Base-by-base conservation (phyloP, 2,329 filamentous ascomycete species). In the Fusarium sp. region DNA sequence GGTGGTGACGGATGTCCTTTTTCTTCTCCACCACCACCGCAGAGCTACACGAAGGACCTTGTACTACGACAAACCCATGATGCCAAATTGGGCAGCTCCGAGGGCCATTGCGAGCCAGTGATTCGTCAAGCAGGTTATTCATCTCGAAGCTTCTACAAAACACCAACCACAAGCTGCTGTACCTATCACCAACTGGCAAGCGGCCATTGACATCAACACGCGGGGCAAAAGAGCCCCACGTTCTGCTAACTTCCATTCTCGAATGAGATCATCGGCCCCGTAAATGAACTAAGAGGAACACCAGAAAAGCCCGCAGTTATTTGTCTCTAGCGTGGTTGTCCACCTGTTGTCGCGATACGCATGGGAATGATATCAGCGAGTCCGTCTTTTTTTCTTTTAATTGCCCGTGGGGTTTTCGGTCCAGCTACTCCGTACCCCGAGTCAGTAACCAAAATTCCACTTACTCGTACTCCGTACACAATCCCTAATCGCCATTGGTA, bases 261-360 rank as follows among this genome's bases (percentile, higher is more conserved):
- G 38, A 46, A 68, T 68, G 65, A 68, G 65, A 68, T 68, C 65
- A 68, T 68, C 34, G 42, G 68, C 57, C 68, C 68, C 68, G 32
- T 70, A 39, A 44, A 71, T 45, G 45, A 52, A 52, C 68, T 64
- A 71, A 36, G n/a, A n/a, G n/a, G 34, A n/a, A 17, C 15, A 7
- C 15, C 32, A n/a, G 57, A 65, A 51, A 64, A 51, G 46, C 48
- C 53, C 63, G 45, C 52, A 49, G n/a, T n/a, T 26, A 23, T 54
- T 39, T 40, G 56, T 48, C 38, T 15, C 19, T 56, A 53, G 51
- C 36, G 36, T 28, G n/a, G n/a, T n/a, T n/a, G n/a, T n/a, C n/a
- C n/a, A n/a, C n/a, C 36, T 56, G 42, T 59, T 38, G 49, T 32
- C 21, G 32, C 32, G 21, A 53, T 64, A 24, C 34, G 17, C 32